These are phyloP conservation scores for Candida sanyiensis DNA, from an alignment of 805 yeast species.

Conservation along the genomic window DNA sequence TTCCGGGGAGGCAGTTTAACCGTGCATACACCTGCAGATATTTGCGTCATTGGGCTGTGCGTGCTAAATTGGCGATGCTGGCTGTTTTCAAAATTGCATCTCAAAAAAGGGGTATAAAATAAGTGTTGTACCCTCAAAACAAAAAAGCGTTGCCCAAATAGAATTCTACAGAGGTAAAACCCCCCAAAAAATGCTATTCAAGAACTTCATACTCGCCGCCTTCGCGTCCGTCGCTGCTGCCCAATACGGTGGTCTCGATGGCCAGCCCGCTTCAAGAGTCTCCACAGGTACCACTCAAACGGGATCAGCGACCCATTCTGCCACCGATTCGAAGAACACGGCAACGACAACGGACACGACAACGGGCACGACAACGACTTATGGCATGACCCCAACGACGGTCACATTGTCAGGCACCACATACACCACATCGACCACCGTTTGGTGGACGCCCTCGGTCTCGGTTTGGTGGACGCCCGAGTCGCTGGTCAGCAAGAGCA, in stretches of 20 bases:
- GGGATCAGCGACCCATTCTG: background rate
- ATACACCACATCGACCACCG: slow-evolving; percentile 9
- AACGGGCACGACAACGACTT: background rate
- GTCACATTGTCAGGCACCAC: slow-evolving; percentile 2
- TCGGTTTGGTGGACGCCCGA: slow-evolving; percentile 16
- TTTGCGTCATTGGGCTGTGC: background rate
- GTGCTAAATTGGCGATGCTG: background rate
- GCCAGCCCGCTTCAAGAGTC: too few relatives aligned
- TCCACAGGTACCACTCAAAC: background rate
- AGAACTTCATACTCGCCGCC: too few relatives aligned
- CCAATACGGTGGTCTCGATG: too few relatives aligned
- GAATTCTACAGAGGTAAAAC: too few relatives aligned
- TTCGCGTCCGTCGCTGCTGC: too few relatives aligned
- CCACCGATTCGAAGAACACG: background rate
- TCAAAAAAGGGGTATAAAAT: too few relatives aligned
- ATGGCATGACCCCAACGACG: background rate
- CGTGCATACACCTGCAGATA: too few relatives aligned
- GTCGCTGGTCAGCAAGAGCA: slow-evolving; percentile 2
- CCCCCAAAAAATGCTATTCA: too few relatives aligned
- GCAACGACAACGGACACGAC: slow-evolving; percentile 1
- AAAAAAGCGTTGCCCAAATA: too few relatives aligned
- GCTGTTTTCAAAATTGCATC: background rate
- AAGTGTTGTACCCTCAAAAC: too few relatives aligned
- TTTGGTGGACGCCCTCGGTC: slow-evolving; percentile 12
- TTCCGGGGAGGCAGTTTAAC: too few relatives aligned